Base-by-base conservation (phyloP, 108 stramenopile species). In the Pseudonitzschia multistriata region DNA sequence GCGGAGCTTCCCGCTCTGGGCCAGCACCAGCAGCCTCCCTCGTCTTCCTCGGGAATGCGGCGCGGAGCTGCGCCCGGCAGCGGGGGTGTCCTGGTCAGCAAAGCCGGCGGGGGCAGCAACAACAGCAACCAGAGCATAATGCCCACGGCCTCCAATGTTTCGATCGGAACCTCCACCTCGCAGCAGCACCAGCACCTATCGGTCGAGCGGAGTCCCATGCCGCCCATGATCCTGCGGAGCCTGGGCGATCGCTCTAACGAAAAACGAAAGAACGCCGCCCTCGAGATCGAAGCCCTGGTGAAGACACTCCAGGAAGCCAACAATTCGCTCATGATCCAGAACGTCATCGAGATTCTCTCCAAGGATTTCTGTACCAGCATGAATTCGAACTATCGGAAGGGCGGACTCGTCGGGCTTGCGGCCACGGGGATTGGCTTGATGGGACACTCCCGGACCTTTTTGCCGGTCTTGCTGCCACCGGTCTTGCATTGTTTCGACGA, bases 161-260 rank as follows among this genome's bases (percentile, higher is more conserved):
- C 72, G 22, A 8, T 13, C 8, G 64, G 72, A 19, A 73, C 72
- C 14, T 73, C 72, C 15, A 45, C 33, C 24, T 73, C 72, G 40
- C 72, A 73, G 45, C 60, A 55, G 27, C 64, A 73, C 17, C 72
- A 65, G 13, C 36, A 54, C 14, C 74, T 59, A 11, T 76, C 74
- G 24, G 71, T 88, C 15, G 89, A 91, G 80, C 31, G 57, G 11
- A 86, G 83, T 37, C 90, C 94, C 21, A 79, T 96, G 25, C 88
- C 96, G 10, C 91, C 89, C 15, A 70, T 88, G n/a, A 83, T 96
- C 14, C 83, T 91, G 77, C 82, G 94, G 24, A 72, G 83, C 42
- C 88, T 99, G 49, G 96, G 98, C 25, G 98, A 99, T 74, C 83
- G 98, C n/a, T 96, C 96, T 19, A 98, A 97, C 64, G 98, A 99